phyloP scores from a whole-genome alignment of 1,284 basidiomycete genomes.

The Pterula multifida region DNA sequence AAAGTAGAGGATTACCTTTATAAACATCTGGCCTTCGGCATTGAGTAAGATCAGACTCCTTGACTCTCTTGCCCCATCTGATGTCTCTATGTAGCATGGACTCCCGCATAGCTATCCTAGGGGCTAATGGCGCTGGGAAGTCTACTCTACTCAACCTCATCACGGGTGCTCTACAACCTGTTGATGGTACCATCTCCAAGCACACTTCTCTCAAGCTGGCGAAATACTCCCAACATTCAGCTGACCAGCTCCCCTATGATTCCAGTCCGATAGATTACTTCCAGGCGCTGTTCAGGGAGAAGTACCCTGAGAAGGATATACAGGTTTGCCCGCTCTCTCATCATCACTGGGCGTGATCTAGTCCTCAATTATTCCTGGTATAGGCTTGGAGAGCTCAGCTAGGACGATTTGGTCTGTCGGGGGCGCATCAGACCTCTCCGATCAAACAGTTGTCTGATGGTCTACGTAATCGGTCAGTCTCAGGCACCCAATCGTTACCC shows the following conservation, averaged over 20 bases:
- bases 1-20: conserved; percentile 85
- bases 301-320: conserved; percentile 91
- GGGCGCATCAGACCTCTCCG: conserved; percentile 85
- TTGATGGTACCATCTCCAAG: conserved; percentile 78
- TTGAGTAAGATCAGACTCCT: conserved; percentile 50
- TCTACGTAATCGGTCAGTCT: conserved; percentile 77
- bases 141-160: conserved; percentile 96
- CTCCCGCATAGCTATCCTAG: conserved; percentile 92
- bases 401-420: conserved; percentile 92
- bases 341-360: conserved; percentile 1
- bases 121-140: conserved; percentile 97
- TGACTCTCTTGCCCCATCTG: not conserved
- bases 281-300: conserved; percentile 67
- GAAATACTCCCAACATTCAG: conserved; percentile 97
- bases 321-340: conserved; percentile 26
- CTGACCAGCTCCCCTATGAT: conserved; percentile 96
- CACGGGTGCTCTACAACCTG: conserved; percentile 74
- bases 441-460: conserved; percentile 96
- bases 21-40: conserved; percentile 84
- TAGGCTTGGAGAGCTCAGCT: conserved; percentile 92
- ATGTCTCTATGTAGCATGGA: conserved; percentile 62
- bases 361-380: conserved; percentile 7
- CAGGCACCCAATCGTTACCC: conserved; percentile 4
- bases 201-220: conserved; percentile 89
- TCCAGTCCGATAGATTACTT: conserved; percentile 92